Conservation (phyloP, 192 early-diverging fungal species). For the Dimargaris cristalligena region DNA sequence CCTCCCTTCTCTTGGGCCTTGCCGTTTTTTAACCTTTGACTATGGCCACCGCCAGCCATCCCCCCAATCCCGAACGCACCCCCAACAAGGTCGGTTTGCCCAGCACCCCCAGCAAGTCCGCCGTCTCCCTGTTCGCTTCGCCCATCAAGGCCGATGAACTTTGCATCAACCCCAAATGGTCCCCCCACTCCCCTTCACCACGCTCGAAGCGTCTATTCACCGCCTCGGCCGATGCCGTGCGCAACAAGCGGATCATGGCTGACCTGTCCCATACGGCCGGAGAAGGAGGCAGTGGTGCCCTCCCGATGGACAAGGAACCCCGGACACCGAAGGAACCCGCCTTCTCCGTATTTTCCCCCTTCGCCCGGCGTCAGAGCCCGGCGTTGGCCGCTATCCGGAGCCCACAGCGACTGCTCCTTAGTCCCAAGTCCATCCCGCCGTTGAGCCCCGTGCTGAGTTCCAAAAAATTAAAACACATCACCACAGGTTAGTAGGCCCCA, state of each 20-base stretch:
- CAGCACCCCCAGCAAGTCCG: neutral
- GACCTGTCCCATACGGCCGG: neutral
- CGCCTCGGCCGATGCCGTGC: neutral
- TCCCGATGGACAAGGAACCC: neutral
- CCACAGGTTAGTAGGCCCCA: neutral
- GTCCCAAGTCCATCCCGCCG: conserved; percentile 27
- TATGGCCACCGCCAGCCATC: too few species aligned
- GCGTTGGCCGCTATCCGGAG: neutral
- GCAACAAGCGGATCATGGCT: neutral
- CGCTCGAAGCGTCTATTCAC: conserved; percentile 13
- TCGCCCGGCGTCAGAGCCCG: neutral
- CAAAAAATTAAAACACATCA: neutral
- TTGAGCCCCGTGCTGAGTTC: conserved; percentile 30
- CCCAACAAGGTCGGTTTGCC: neutral
- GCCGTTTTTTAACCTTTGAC: too few species aligned
- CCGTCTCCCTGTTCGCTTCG: conserved; percentile 17
- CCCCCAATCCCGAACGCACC: neutral
- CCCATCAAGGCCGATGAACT: conserved; percentile 30
- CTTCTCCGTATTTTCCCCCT: neutral
- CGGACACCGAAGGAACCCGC: neutral
- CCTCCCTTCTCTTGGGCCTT: too few species aligned
- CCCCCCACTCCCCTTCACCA: conserved; percentile 27
- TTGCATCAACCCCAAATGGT: conserved; percentile 30
- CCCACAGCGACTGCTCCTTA: conserved; percentile 11
- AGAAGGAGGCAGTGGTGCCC: neutral